These are phyloP conservation scores for Clavispora phyllophila DNA, from an alignment of 805 yeast species.

Conservation along the genomic window DNA sequence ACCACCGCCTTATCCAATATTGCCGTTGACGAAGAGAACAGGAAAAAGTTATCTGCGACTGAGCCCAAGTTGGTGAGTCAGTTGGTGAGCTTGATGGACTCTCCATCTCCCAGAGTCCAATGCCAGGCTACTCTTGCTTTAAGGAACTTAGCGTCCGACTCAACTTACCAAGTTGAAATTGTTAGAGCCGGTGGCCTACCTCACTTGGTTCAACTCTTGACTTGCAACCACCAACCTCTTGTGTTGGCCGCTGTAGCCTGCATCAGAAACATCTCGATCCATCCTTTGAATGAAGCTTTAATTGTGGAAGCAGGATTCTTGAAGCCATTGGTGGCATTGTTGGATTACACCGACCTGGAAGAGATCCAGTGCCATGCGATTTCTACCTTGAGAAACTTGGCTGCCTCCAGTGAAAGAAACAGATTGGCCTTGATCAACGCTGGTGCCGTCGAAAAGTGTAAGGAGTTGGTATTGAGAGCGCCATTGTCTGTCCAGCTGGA, in stretches of 20 bases:
- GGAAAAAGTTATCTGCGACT: constrained; percentile 82
- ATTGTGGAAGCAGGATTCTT: constrained; percentile 96
- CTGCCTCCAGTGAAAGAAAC: constrained; percentile 91
- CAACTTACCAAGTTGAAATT: constrained; percentile 91
- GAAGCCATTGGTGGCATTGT: constrained; percentile 79
- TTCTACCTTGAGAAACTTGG: constrained; percentile 89
- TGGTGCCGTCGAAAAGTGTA: constrained; percentile 92
- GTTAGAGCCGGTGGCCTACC: constrained; percentile 95
- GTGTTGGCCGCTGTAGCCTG: constrained; percentile 97
- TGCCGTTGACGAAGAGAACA: constrained; percentile 91
- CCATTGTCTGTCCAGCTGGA: constrained; percentile 95
- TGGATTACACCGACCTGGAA: constrained; percentile 82
- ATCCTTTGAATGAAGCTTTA: constrained; percentile 91
- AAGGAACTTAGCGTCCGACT: constrained; percentile 93
- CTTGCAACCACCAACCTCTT: constrained; percentile 85
- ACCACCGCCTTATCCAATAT: constrained; percentile 95
- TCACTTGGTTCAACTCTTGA: constrained; percentile 82
- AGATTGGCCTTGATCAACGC: constrained; percentile 89
- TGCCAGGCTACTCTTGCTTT: constrained; percentile 97
- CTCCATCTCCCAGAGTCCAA: constrained; percentile 89
- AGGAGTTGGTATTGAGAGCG: constrained; percentile 74
- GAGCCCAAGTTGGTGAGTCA: constrained; percentile 90
- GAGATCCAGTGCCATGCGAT: constrained; percentile 99
- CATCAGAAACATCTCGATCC: constrained; percentile 93
- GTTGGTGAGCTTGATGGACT: constrained; percentile 86